Conservation (phyloP, 1,139 yeast genomes). For the Schwanniomyces etchellsii region DNA sequence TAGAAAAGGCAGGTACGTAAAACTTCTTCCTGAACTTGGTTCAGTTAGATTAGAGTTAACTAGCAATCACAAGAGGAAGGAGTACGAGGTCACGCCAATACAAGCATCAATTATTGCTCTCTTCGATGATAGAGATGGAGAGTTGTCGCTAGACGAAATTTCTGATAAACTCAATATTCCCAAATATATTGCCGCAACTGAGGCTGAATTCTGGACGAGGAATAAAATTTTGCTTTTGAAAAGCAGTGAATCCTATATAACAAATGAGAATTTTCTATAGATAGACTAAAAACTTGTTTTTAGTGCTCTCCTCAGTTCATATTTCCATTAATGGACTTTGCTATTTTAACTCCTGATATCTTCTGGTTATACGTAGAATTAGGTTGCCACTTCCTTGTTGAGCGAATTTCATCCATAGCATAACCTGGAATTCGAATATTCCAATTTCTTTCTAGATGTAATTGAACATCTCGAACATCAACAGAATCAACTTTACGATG, state of each 20-base stretch:
- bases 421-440: constrained; percentile 92
- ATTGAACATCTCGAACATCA: constrained; percentile 84
- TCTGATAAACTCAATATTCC: constrained; percentile 28
- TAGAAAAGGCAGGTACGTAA: constrained; percentile 56
- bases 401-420: constrained; percentile 83
- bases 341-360: constrained; percentile 53
- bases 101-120: constrained; percentile 60
- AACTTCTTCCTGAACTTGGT: constrained; percentile 58
- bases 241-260: constrained; percentile 20
- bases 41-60: constrained; percentile 50
- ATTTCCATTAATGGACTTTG: constrained; percentile 23
- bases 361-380: constrained; percentile 67
- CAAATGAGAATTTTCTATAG: constrained; percentile 11
- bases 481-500: constrained; percentile 86
- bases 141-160: constrained; percentile 22
- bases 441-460: constrained; percentile 93
- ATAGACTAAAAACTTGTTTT: not conserved
- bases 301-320: constrained; percentile 7
- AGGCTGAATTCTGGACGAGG: constrained; percentile 53
- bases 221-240: constrained; percentile 39
- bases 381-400: constrained; percentile 78
- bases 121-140: constrained; percentile 37
- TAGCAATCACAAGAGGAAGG: constrained; percentile 38
- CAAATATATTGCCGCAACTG: constrained; percentile 28
- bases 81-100: constrained; percentile 56